Evolutionary conservation across 768 basidiomycete genomes (phyloP).

Genomic region (Suillus paluster): DNA sequence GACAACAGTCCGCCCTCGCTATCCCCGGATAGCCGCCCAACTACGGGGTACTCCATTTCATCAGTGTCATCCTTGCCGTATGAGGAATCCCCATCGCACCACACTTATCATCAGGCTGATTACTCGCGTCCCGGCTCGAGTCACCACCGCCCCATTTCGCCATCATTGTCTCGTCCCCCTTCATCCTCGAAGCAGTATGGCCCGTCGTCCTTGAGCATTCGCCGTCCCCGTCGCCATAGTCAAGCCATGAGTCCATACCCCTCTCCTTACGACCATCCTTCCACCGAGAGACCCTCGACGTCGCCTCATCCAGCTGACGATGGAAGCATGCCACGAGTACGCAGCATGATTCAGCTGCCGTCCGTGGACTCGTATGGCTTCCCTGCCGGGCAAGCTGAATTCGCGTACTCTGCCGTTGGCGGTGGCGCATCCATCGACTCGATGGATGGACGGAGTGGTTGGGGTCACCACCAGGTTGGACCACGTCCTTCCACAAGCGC

Average conservation of each 20-base stretch:
- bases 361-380: conserved; percentile 72
- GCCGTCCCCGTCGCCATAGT: conserved; percentile 77
- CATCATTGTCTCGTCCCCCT: conserved; percentile 67
- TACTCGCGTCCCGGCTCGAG: conserved; percentile 78
- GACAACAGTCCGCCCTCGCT: conserved; percentile 71
- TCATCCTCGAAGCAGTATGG: conserved; percentile 66
- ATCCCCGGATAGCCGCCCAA: conserved; percentile 85
- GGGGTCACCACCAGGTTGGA: conserved; percentile 41
- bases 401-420: conserved; percentile 75
- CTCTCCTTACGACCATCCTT: conserved; percentile 69
- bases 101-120: conserved; percentile 49
- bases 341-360: conserved; percentile 84
- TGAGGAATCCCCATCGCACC: conserved; percentile 53
- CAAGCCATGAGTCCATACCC: conserved; percentile 90
- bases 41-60: conserved; percentile 85
- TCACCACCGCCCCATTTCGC: conserved; percentile 67
- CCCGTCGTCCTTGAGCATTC: conserved; percentile 63
- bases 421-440: conserved; percentile 43
- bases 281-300: conserved; percentile 65
- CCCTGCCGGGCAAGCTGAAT: conserved; percentile 71
- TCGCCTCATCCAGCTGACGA: conserved; percentile 70
- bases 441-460: conserved; percentile 46
- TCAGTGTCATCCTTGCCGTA: conserved; percentile 80
- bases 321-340: conserved; percentile 65
- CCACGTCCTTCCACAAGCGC: conserved; percentile 74